A percentile compares a stretch with the other conserved stretches of the same genome.
Conservation (phyloP, 2,329 filamentous ascomycete species). For the Talaromyces sp. region DNA sequence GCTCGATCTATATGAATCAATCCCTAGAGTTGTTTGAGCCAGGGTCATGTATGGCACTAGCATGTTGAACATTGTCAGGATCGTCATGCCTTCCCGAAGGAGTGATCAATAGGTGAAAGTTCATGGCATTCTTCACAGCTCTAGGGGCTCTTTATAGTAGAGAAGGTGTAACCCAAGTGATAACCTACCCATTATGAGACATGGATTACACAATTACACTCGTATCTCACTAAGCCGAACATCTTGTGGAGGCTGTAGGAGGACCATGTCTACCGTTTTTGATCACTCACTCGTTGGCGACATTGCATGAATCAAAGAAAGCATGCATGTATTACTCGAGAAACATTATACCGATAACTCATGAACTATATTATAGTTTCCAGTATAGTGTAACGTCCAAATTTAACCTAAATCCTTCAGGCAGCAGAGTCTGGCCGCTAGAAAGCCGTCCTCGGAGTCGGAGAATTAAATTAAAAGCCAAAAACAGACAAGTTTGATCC, state of each 20-base stretch:
- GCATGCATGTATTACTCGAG: background rate
- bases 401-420: background rate
- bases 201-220: too few species aligned
- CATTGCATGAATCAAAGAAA: too few species aligned
- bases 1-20: background rate
- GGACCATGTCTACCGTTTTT: too few species aligned
- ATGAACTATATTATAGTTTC: background rate
- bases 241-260: too few species aligned
- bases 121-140: background rate
- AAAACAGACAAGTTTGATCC: background rate
- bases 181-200: background rate
- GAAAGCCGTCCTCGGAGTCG: background rate
- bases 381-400: background rate
- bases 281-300: too few species aligned
- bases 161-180: background rate
- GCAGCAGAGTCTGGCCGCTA: background rate
- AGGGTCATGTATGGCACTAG: background rate
- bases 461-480: background rate
- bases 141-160: background rate
- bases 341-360: background rate
- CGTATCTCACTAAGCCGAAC: too few species aligned
- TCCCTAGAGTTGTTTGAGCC: background rate
- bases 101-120: background rate
- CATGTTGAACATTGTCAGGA: background rate
- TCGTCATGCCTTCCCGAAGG: background rate